A percentile compares a stretch with the other conserved stretches of the same genome.
Conservation (phyloP, 345 rosid species). For the Eucalyptus polyanthemos region DNA sequence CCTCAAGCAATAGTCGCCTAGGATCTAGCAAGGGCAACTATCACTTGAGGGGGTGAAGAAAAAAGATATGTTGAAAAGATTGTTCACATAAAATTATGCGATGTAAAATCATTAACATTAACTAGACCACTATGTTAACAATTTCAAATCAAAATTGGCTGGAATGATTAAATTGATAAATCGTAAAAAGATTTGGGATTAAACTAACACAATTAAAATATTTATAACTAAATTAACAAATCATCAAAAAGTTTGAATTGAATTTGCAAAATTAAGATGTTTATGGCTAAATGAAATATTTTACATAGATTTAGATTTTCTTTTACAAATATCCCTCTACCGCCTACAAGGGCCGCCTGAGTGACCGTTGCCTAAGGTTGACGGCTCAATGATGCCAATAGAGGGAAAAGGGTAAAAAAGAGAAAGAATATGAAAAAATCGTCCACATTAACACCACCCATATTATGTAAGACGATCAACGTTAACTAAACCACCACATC, state of each 20-base stretch:
- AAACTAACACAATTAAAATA: no score
- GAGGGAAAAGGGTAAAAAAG: background rate
- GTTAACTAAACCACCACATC: background rate
- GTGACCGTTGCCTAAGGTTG: no score
- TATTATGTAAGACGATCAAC: fast-evolving
- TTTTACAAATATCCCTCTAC: background rate
- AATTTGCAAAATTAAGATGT: no score
- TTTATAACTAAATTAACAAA: no score
- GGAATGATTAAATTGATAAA: no score
- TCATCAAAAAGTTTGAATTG: no score
- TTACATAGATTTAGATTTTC: no score
- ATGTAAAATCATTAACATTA: no score
- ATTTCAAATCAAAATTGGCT: no score
- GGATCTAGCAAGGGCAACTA: background rate
- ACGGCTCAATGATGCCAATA: background rate
- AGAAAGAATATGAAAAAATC: no score
- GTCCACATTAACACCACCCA: fast-evolving
- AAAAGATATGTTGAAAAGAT: background rate
- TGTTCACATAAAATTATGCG: background rate
- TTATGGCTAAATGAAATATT: background rate
- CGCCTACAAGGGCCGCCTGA: fast-evolving
- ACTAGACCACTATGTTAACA: no score
- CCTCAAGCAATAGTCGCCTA: background rate
- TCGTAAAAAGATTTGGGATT: no score
- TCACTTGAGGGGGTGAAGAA: background rate